These are phyloP conservation scores for Mortierella sp. DNA, from an alignment of 371 early-diverging fungal genomes.

Conservation along the genomic window DNA sequence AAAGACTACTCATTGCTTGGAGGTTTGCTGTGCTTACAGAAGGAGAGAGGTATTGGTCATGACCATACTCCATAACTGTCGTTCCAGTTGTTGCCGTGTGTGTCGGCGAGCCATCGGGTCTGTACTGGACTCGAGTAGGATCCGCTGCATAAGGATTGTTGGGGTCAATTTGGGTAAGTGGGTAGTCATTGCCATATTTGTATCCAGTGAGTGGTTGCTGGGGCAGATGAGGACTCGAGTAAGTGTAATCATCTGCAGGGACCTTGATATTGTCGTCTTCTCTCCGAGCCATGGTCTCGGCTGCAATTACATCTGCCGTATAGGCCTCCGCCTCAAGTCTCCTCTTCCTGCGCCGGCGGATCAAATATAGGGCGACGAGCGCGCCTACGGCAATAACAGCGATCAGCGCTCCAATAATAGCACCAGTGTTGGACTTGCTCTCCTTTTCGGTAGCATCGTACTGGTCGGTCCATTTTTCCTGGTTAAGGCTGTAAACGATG, in stretches of 20 bases:
- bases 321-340: constrained; percentile 9
- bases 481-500: constrained; percentile 28
- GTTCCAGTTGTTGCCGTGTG: no score
- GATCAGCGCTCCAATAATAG: constrained; percentile 15
- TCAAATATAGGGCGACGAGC: constrained; percentile 4
- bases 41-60: no score
- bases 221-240: background rate
- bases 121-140: background rate
- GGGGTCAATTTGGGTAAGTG: constrained; percentile 22
- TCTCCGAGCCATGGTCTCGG: constrained; percentile 6
- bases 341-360: constrained; percentile 7
- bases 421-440: background rate
- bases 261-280: constrained; percentile 32
- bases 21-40: no score
- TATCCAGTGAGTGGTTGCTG: background rate
- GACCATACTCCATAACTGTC: no score
- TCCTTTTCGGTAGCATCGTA: constrained; percentile 4
- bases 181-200: constrained; percentile 24
- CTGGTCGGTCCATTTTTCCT: constrained; percentile 21
- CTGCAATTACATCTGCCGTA: constrained; percentile 13
- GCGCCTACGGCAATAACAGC: constrained; percentile 12
- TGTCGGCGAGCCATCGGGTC: background rate
- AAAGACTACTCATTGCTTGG: no score
- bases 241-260: background rate
- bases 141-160: background rate